Percentiles rank a stretch among this genome's conserved stretches.
Evolutionary conservation across 441 rosid genomes (phyloP).

Genomic region (Gossypium schwendimanii): DNA sequence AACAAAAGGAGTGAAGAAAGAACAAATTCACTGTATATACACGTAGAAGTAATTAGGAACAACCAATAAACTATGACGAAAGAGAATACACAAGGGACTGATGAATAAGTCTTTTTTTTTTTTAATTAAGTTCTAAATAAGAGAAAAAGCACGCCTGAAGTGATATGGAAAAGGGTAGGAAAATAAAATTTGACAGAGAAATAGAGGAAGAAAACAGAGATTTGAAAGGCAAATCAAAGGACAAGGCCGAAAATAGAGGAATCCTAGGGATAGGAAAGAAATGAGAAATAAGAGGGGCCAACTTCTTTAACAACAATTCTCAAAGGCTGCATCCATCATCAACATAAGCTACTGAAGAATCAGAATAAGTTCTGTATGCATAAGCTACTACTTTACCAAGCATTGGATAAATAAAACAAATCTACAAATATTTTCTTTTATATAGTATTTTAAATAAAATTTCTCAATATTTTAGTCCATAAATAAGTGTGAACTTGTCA

Average conservation of each 20-base stretch:
- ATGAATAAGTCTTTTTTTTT: not conserved
- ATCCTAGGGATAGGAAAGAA: not conserved
- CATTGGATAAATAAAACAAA: not conserved
- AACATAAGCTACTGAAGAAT: not conserved
- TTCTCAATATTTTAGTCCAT: not conserved
- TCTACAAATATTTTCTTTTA: not conserved
- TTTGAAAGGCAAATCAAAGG: not conserved
- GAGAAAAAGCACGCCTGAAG: not conserved
- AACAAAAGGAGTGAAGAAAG: not conserved
- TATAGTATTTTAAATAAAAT: not conserved
- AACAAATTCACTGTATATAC: not conserved
- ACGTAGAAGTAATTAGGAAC: not conserved
- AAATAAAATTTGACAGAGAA: not conserved
- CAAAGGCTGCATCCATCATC: not conserved
- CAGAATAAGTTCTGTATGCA: not conserved
- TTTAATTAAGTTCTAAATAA: not conserved
- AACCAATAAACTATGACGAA: not conserved
- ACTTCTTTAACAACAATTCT: not conserved
- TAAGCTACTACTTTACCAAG: not conserved
- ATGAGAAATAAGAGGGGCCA: not conserved
- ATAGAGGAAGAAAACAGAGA: slow-evolving; percentile 1
- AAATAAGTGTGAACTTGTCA: not conserved
- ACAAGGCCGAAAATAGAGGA: not conserved
- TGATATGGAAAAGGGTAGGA: not conserved
- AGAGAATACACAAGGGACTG: not conserved